Percentiles rank a stretch among this genome's conserved stretches.
Evolutionary conservation across 352 stramenopile species (phyloP).

Genomic region (Phytophthora pisi): DNA sequence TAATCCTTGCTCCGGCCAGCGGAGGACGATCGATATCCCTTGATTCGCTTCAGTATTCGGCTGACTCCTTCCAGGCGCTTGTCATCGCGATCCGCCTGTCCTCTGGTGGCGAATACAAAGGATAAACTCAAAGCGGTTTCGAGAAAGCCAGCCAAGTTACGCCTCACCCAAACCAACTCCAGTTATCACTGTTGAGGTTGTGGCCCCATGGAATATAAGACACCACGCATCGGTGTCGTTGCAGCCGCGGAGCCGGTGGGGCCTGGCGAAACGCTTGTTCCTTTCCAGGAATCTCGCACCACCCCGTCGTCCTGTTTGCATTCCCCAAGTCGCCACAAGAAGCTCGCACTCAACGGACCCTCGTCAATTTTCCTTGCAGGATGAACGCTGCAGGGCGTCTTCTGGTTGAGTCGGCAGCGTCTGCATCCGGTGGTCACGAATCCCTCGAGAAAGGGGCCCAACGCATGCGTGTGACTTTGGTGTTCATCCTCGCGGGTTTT

Average conservation of each 20-base stretch:
- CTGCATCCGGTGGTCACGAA: not conserved
- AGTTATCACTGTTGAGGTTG: constrained; percentile 2
- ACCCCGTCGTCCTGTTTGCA: constrained; percentile 15
- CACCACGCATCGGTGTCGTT: constrained; percentile 5
- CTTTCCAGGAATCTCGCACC: constrained; percentile 14
- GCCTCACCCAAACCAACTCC: not conserved
- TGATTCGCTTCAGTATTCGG: not conserved
- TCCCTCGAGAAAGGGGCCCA: constrained; percentile 19
- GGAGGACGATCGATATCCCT: not conserved
- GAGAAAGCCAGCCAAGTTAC: not conserved
- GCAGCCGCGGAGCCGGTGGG: no score
- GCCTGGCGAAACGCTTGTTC: constrained; percentile 15
- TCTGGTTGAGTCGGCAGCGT: constrained; percentile 15
- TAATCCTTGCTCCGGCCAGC: not conserved
- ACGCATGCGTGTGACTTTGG: constrained; percentile 24
- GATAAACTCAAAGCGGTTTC: not conserved
- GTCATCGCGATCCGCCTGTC: not conserved
- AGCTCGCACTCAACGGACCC: constrained; percentile 10
- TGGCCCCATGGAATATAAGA: not conserved
- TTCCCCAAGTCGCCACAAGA: constrained; percentile 20
- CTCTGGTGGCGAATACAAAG: not conserved
- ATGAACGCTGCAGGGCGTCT: constrained; percentile 15
- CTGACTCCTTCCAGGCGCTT: not conserved
- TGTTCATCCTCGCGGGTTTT: constrained; percentile 38
- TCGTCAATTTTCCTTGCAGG: not conserved